Conservation (phyloP, 345 rosid species). For the Populus davidiana region DNA sequence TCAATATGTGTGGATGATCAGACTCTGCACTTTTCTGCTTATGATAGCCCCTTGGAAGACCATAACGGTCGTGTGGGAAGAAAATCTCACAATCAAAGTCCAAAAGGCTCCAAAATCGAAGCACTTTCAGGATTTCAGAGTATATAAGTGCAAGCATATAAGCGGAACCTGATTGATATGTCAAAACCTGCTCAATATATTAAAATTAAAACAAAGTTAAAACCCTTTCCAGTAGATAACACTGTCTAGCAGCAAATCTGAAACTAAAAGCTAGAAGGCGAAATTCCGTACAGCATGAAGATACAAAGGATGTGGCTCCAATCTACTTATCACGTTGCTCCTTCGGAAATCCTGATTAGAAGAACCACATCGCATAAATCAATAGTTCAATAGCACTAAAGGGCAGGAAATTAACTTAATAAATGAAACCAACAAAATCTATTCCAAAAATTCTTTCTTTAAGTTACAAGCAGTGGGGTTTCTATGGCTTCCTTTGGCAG, state of each 20-base stretch:
- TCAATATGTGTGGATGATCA: slow-evolving; percentile 54
- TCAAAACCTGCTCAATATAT: slow-evolving; percentile 50
- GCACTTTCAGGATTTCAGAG: slow-evolving; percentile 61
- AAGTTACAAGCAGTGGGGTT: too few relatives aligned
- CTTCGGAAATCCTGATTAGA: slow-evolving; percentile 46
- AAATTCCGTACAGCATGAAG: slow-evolving; percentile 50
- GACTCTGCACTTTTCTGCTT: slow-evolving; percentile 57
- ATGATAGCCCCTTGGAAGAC: slow-evolving; percentile 59
- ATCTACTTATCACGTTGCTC: slow-evolving; percentile 29
- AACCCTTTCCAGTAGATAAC: too few relatives aligned
- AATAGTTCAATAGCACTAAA: too few relatives aligned
- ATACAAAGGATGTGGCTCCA: slow-evolving; percentile 50
- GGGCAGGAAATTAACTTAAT: too few relatives aligned
- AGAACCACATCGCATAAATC: neutral
- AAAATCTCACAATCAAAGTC: slow-evolving; percentile 64
- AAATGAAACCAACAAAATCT: too few relatives aligned
- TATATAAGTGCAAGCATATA: slow-evolving; percentile 53
- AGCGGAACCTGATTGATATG: slow-evolving; percentile 61
- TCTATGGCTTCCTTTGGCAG: too few relatives aligned
- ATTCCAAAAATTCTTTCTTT: too few relatives aligned
- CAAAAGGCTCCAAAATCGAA: slow-evolving; percentile 52
- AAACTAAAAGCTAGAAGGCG: slow-evolving; percentile 7
- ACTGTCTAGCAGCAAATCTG: neutral
- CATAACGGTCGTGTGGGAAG: slow-evolving; percentile 47
- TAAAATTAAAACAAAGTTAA: too few relatives aligned